Conservation (phyloP, 495 filamentous ascomycete genomes). For the Schizothecium vesticola region DNA sequence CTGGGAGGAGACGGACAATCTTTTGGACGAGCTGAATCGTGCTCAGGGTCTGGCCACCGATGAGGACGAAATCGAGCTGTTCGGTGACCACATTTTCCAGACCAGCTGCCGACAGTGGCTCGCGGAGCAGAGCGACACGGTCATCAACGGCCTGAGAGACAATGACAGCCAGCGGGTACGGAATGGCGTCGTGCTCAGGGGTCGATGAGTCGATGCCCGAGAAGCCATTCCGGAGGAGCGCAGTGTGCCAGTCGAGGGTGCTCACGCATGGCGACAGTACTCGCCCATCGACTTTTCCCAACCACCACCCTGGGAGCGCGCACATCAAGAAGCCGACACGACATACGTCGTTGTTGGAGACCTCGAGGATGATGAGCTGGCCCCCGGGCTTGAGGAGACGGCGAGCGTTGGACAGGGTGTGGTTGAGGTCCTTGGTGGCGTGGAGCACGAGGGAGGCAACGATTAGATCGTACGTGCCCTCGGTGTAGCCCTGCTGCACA, state of each 20-base stretch:
- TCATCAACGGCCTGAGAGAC: slow-evolving; percentile 4
- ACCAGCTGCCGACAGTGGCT: background rate
- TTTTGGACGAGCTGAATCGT: background rate
- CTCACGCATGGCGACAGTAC: background rate
- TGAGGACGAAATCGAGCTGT: background rate
- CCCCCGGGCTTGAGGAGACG: slow-evolving; percentile 46
- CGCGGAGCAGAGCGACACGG: background rate
- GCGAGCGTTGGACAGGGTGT: slow-evolving; percentile 38
- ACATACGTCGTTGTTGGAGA: slow-evolving; percentile 14
- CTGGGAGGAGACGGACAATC: background rate
- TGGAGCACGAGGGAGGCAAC: slow-evolving; percentile 42
- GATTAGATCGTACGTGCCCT: slow-evolving; percentile 45
- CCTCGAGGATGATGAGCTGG: slow-evolving; percentile 28
- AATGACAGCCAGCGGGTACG: background rate
- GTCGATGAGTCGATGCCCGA: background rate
- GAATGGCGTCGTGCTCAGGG: background rate
- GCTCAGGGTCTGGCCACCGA: background rate
- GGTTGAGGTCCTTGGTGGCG: slow-evolving; percentile 35
- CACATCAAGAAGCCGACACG: background rate
- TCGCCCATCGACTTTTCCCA: background rate
- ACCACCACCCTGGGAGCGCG: background rate
- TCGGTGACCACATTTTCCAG: background rate
- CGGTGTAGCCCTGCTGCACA: slow-evolving; percentile 37
- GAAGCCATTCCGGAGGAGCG: background rate
- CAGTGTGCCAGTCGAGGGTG: background rate